Base-by-base conservation (phyloP, 306 rosid genomes). In the Abrus precatorius region DNA sequence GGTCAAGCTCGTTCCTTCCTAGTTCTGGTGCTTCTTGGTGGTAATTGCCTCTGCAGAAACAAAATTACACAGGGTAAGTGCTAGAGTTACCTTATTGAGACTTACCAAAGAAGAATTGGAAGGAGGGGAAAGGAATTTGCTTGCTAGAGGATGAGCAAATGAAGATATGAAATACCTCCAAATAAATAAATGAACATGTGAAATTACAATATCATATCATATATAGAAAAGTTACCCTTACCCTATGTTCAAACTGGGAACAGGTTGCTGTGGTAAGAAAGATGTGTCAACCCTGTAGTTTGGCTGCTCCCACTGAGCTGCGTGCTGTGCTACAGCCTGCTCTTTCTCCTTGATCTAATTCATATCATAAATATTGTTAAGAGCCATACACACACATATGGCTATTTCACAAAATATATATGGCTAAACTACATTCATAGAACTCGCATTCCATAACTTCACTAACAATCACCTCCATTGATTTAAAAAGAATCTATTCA, bases 271-370 rank as follows among this genome's bases (percentile, higher is more conserved):
- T n/a, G 81, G 74, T 33, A 88, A 36, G 81, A 65, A 89, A 41
- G 92, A 76, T 45, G 91, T 49, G 78, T 82, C 70, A 72, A 87
- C 81, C 56, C 81, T 88, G 64, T 84, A 86, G 76, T 80, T 84
- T 75, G 79, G 87, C 65, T 90, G 90, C 80, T 88, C 93, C 94
- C 93, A 87, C 10, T 77, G 88, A 65, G 84, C 75, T 65, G 79
- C 82, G 34, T 81, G 82, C 38, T 63, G 83, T 13, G 87, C 86
- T 60, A 66, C 74, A 14, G 53, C 84, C 62, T 91, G 86, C 75
- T 88, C 93, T 27, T 87, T 91, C 87, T 94, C 94, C 88, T 94
- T 91, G n/a, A 94, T 92, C 98, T 94, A 14, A 75, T 77, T 71
- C 82, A 72, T 61, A n/a, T 29, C 43, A 49, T 12, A 74, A 9